Conservation (phyloP, 2,329 filamentous ascomycete species). For the Fusarium armeniacum region DNA sequence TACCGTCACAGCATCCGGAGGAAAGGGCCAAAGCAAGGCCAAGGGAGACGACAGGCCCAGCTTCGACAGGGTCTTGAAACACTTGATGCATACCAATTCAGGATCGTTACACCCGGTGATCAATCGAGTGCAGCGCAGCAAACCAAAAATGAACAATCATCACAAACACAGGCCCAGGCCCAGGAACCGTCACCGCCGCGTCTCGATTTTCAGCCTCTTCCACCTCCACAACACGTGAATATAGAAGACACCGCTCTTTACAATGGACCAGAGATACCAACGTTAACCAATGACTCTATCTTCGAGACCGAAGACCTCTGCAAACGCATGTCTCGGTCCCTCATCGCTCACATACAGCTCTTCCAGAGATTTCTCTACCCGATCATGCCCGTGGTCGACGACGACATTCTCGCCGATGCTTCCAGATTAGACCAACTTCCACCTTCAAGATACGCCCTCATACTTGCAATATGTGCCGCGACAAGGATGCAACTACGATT, state of each 20-base stretch:
- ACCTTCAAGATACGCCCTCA: constrained; percentile 49
- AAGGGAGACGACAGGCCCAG: constrained; percentile 50
- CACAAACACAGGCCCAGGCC: not conserved
- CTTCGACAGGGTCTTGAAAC: constrained; percentile 46
- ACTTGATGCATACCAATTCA: constrained; percentile 31
- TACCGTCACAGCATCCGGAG: constrained; percentile 52
- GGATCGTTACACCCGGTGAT: constrained; percentile 41
- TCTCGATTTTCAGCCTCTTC: not conserved
- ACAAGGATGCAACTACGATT: constrained; percentile 51
- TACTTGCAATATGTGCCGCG: constrained; percentile 50
- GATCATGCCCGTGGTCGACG: constrained; percentile 53
- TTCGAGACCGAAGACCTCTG: constrained; percentile 22
- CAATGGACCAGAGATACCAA: not conserved
- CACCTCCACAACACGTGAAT: not conserved
- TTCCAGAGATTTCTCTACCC: constrained; percentile 53
- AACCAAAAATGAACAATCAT: not conserved
- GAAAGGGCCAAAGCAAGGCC: constrained; percentile 50
- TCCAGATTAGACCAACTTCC: constrained; percentile 45
- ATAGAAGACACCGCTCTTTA: not conserved
- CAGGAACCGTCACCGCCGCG: not conserved
- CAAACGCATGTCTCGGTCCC: constrained; percentile 42
- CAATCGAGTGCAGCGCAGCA: not conserved
- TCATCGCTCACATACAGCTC: constrained; percentile 49
- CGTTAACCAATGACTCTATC: not conserved
- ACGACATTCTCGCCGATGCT: constrained; percentile 49